Conservation (phyloP, 2,329 filamentous ascomycete species). For the Phialophora macrospora region DNA sequence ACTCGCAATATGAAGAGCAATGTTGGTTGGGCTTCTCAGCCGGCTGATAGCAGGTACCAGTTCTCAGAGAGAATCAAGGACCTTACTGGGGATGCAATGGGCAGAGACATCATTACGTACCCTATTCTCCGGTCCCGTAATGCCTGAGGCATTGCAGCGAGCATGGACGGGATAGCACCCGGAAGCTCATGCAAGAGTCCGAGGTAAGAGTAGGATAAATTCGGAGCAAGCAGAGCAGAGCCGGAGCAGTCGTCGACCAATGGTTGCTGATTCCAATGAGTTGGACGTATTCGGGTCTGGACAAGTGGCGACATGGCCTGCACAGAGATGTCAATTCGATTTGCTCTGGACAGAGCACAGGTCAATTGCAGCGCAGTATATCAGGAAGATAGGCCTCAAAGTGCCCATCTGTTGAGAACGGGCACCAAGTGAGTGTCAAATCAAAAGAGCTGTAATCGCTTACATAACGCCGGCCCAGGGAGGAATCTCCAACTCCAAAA, state of each 20-base stretch:
- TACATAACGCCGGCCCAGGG: not conserved
- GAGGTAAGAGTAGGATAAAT: slow-evolving; percentile 8
- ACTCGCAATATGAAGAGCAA: not conserved
- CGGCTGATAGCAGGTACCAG: not conserved
- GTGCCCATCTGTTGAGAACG: not conserved
- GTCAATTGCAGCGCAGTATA: not conserved
- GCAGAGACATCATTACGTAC: not conserved
- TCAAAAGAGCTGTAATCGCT: not conserved
- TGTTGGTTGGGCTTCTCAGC: not conserved
- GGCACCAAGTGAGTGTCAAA: not conserved
- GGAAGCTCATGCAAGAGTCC: not conserved
- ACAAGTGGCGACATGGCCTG: not conserved
- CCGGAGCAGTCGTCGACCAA: not conserved
- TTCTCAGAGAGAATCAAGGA: not conserved
- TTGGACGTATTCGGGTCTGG: slow-evolving; percentile 19
- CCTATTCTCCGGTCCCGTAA: not conserved
- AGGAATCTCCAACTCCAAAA: slow-evolving; percentile 5
- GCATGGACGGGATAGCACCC: not conserved
- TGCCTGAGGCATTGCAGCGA: not conserved
- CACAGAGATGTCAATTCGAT: not conserved
- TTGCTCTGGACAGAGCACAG: not conserved
- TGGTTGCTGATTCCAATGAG: not conserved
- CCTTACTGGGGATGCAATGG: not conserved
- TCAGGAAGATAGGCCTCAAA: not conserved
- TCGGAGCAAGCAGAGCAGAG: slow-evolving; percentile 8